A percentile compares a stretch with the other conserved stretches of the same genome.
phyloP scores from a whole-genome alignment of 352 stramenopile species.

The Globisporangium yorkense region DNA sequence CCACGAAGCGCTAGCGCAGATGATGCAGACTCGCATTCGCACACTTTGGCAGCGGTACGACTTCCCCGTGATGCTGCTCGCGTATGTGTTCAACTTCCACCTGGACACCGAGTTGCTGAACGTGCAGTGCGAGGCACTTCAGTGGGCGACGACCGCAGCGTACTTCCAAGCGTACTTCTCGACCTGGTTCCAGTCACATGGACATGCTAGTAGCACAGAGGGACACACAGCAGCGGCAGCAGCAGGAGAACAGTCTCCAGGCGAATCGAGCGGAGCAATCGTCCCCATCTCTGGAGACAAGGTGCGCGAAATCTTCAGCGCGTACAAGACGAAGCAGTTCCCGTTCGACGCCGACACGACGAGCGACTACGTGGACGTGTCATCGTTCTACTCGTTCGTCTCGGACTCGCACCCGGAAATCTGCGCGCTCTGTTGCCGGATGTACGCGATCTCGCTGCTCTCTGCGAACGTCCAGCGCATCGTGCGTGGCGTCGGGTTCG shows the following conservation, averaged over 20 bases:
- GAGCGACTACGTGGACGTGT: conserved; percentile 71
- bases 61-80: conserved; percentile 61
- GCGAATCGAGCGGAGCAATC: neutral
- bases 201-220: neutral
- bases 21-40: conserved; percentile 46
- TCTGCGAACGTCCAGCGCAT: conserved; percentile 49
- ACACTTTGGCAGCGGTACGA: conserved; percentile 70
- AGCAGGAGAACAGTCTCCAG: neutral
- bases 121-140: conserved; percentile 33
- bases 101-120: conserved; percentile 53
- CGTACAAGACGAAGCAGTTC: conserved; percentile 64
- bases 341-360: conserved; percentile 69
- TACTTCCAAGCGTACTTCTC: conserved; percentile 71
- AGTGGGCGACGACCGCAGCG: conserved; percentile 47
- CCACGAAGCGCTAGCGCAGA: conserved; percentile 26
- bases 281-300: conserved; percentile 23
- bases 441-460: conserved; percentile 64
- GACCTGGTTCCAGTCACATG: conserved; percentile 41
- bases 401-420: conserved; percentile 77
- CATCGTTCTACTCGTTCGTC: conserved; percentile 83
- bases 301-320: conserved; percentile 45
- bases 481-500: conserved; percentile 54
- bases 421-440: conserved; percentile 66
- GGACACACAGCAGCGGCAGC: neutral
- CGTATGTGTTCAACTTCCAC: conserved; percentile 79